phyloP scores from a whole-genome alignment of 2,329 filamentous ascomycete species.

The Bipolaris cookei region DNA sequence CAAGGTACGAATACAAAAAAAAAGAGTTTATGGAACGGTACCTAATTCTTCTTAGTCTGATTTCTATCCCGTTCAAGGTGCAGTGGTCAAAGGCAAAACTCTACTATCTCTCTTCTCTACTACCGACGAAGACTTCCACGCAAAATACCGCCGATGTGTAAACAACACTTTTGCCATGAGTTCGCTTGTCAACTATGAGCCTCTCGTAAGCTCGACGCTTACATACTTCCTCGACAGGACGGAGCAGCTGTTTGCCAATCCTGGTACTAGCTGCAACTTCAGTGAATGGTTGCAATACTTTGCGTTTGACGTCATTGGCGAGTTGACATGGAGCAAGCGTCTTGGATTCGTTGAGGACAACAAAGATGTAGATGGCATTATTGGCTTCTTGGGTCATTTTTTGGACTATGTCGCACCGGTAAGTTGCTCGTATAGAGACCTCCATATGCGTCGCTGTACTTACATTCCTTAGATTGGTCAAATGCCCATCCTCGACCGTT shows the following conservation, averaged over 20 bases:
- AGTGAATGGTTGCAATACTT: conserved; percentile 79
- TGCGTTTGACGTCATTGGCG: conserved; percentile 81
- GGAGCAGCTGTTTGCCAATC: conserved; percentile 51
- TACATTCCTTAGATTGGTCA: conserved; percentile 66
- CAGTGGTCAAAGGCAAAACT: conserved; percentile 70
- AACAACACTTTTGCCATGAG: conserved; percentile 81
- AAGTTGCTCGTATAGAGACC: conserved; percentile 33
- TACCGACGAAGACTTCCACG: conserved; percentile 75
- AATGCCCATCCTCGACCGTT: conserved; percentile 72
- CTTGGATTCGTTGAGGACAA: conserved; percentile 78
- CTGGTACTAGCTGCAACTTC: conserved; percentile 64
- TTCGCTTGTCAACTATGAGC: conserved; percentile 77
- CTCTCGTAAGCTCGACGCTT: conserved; percentile 77
- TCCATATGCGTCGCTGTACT: conserved; percentile 4
- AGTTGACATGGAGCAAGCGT: conserved; percentile 76
- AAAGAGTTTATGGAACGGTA: background rate
- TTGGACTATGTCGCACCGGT: conserved; percentile 76
- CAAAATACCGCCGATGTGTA: conserved; percentile 74
- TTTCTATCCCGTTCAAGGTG: conserved; percentile 81
- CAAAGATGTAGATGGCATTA: conserved; percentile 76
- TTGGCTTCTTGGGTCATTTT: conserved; percentile 67
- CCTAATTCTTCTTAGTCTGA: conserved; percentile 64
- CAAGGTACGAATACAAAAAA: conserved; percentile 62
- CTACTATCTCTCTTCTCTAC: conserved; percentile 79
- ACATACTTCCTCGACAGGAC: conserved; percentile 69